phyloP scores from a whole-genome alignment of 2,329 filamentous ascomycete genomes.

The Proliferodiscus dingleyae region DNA sequence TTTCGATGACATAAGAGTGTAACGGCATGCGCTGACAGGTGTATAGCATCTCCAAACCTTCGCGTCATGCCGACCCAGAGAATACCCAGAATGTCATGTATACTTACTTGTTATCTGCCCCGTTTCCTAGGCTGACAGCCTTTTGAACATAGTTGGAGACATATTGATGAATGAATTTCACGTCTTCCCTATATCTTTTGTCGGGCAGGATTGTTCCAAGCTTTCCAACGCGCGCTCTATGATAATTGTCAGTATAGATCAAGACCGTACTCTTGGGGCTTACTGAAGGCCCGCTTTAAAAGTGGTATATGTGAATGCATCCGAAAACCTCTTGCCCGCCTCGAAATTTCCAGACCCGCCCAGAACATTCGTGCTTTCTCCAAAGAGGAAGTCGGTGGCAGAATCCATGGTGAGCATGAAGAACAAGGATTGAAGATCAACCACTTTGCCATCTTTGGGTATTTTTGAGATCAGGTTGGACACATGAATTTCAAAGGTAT shows the following conservation, averaged over 20 bases:
- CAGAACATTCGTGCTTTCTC: slow-evolving; percentile 47
- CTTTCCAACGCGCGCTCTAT: slow-evolving; percentile 23
- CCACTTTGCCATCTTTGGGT: slow-evolving; percentile 45
- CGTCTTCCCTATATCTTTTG: slow-evolving; percentile 23
- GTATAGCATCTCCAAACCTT: slow-evolving; percentile 18
- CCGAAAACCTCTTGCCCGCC: not conserved
- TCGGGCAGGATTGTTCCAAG: slow-evolving; percentile 22
- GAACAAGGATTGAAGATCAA: slow-evolving; percentile 59
- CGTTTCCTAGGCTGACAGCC: slow-evolving; percentile 16
- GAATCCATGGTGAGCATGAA: slow-evolving; percentile 63
- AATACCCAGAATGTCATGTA: too few species aligned
- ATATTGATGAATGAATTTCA: slow-evolving; percentile 25
- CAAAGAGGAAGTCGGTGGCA: slow-evolving; percentile 64
- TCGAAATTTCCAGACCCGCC: not conserved
- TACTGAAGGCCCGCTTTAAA: not conserved
- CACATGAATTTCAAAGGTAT: slow-evolving; percentile 57
- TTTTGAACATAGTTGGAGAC: slow-evolving; percentile 26
- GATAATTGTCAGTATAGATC: not conserved
- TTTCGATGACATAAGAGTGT: too few species aligned
- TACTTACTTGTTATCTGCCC: slow-evolving; percentile 2
- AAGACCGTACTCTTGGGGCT: not conserved
- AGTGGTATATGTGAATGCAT: not conserved
- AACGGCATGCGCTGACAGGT: too few species aligned
- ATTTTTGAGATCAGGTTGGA: slow-evolving; percentile 53
- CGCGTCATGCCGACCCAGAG: not conserved